Evolutionary conservation across 169 alveolate species (phyloP), one percentile per base, ranked within the genome.

Genomic region (Cryptosporidium ryanae): DNA sequence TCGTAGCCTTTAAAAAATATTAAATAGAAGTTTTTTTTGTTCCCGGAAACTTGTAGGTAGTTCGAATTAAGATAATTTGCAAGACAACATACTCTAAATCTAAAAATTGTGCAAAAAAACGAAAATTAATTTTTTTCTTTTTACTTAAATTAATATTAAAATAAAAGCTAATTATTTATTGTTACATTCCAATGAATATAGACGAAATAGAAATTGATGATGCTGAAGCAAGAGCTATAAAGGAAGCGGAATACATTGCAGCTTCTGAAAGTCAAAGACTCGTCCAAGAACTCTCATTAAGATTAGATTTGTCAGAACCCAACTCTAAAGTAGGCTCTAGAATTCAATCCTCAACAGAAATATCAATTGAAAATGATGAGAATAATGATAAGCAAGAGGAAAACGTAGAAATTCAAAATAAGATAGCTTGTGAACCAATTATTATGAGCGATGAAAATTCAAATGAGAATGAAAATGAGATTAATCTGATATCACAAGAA

Each of bases 181-280:
- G 63, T 7, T n/a, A 38, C 8, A 38, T 38, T 6, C 8, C 3
- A 10, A 38, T 38, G 46, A 38, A 38, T 38, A 38, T 38, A 6
- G 63, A 52, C 21, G 63, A 52, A n/a, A n/a, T 52, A 21, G 63
- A 52, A 21, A 21, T 52, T 52, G 27, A 21, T n/a, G 31, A 61
- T 18, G 87, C 71, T 46, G 87, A 76, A 43, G 71, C 57, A 44
- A 55, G 46, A 44, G 87, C 87, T 38, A 59, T 76, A n/a, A 76
- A 38, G 27, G 87, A 76, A 52, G 71, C 71, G 43, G 87, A 76
- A 21, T 59, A 27, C 27, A 59, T 76, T 38, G 87, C 87, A 23
- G 71, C 71, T 17, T 61, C 68, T 10, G 87, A 76, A 5, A 59
- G 76, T n/a, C 57, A 23, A 1, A 76, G 65, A 18, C 50, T 76